Percentiles rank a stretch among this genome's conserved stretches.
phyloP scores from a whole-genome alignment of 176 grass and related monocot species.

The Saccharum spontaneum region DNA sequence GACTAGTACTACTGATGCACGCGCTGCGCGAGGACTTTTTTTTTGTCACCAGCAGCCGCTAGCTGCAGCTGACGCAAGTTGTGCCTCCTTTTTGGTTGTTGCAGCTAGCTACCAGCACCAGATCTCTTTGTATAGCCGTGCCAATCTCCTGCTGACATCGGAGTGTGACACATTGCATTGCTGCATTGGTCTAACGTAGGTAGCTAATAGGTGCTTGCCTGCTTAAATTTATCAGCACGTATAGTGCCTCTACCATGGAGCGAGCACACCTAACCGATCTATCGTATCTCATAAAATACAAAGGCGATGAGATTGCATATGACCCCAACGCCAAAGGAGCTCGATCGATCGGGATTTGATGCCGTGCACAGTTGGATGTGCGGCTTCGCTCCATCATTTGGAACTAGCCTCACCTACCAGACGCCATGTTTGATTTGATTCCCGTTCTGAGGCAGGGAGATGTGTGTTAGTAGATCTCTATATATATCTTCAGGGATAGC shows the following conservation, averaged over 20 bases:
- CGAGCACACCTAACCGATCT: slow-evolving; percentile 22
- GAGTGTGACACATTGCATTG: neutral
- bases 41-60: neutral
- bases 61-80: neutral
- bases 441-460: slow-evolving; percentile 7
- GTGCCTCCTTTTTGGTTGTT: neutral
- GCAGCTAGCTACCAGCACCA: neutral
- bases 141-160: neutral
- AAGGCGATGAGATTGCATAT: slow-evolving; percentile 32
- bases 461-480: neutral
- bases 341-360: slow-evolving; percentile 22
- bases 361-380: slow-evolving; percentile 4
- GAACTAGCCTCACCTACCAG: slow-evolving; percentile 30
- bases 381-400: neutral
- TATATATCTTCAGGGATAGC: neutral
- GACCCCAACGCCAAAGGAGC: neutral
- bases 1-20: neutral
- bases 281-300: slow-evolving; percentile 41
- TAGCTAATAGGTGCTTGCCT: neutral
- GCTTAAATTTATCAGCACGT: neutral
- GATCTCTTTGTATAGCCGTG: neutral
- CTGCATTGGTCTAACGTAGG: neutral
- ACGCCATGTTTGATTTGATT: slow-evolving; percentile 56
- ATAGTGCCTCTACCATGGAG: neutral
- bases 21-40: too few relatives aligned